Evolutionary conservation across 352 stramenopile genomes (phyloP).

Genomic region (Pythium utonaiense): DNA sequence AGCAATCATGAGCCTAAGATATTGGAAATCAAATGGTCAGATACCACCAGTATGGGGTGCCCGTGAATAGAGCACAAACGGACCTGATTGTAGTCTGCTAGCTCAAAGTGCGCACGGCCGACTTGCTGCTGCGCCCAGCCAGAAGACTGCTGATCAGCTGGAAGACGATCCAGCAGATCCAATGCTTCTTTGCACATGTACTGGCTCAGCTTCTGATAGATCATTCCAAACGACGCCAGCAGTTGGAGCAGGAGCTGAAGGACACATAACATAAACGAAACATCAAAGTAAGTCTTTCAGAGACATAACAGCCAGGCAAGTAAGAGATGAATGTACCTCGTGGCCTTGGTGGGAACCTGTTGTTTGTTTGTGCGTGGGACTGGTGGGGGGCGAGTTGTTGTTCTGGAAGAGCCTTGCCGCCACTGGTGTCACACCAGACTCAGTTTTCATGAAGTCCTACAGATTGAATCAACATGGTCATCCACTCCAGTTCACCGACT

Average conservation of each 20-base stretch:
- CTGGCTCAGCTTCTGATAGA: conserved; percentile 64
- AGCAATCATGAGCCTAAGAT: conserved; percentile 76
- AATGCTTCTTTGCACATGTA: conserved; percentile 89
- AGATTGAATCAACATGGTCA: no score
- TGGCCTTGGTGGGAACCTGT: conserved; percentile 10
- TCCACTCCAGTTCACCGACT: no score
- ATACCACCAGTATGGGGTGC: no score
- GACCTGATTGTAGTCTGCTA: conserved; percentile 90
- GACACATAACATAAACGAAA: no score
- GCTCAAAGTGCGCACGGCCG: conserved; percentile 93
- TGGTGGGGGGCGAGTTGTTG: conserved; percentile 17
- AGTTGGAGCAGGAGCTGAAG: conserved; percentile 53
- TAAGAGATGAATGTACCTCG: conserved; percentile 8
- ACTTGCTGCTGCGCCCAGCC: conserved; percentile 94
- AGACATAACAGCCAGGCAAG: no score
- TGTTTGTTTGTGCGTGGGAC: conserved; percentile 14
- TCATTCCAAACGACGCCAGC: conserved; percentile 65
- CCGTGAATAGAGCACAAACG: neutral
- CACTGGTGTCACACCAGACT: conserved; percentile 9
- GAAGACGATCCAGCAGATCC: conserved; percentile 83
- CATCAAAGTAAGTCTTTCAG: no score
- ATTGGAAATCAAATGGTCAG: neutral
- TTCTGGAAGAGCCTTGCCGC: conserved; percentile 17
- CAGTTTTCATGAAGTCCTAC: conserved; percentile 23
- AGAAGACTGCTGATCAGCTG: conserved; percentile 82